These are phyloP conservation scores for Cyclotella distinguenda DNA, from an alignment of 108 stramenopile genomes.

Conservation along the genomic window DNA sequence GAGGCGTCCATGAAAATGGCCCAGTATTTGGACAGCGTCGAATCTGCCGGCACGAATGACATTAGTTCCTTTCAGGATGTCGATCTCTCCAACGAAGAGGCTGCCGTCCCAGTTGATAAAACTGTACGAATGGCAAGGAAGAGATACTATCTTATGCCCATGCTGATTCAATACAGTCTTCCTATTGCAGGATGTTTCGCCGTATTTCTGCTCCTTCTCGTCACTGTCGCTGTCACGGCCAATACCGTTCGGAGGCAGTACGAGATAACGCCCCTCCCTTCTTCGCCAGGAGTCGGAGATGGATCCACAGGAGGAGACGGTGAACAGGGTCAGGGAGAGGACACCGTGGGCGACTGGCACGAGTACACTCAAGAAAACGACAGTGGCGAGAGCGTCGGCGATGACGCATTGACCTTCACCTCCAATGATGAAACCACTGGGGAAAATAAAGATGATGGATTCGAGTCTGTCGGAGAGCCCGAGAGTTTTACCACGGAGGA, in stretches of 20 bases:
- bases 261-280: not conserved
- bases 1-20: conserved; percentile 13
- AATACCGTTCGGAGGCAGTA: not conserved
- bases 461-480: conserved; percentile 5
- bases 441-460: not conserved
- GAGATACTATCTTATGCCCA: conserved; percentile 22
- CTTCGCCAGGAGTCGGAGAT: not conserved
- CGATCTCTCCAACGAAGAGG: not conserved
- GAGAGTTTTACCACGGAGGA: not conserved
- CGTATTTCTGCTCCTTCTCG: not conserved
- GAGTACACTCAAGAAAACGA: not conserved
- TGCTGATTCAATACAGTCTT: conserved; percentile 11
- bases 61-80: conserved; percentile 17
- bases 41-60: conserved; percentile 4
- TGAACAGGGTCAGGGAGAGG: not conserved
- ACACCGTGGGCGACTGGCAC: not conserved
- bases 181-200: conserved; percentile 5
- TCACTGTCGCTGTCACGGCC: conserved; percentile 7
- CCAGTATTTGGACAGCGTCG: conserved; percentile 19
- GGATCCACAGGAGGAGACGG: not conserved
- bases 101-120: not conserved
- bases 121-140: conserved; percentile 8
- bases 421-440: not conserved
- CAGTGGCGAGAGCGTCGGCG: not conserved
- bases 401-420: not conserved